A percentile compares a stretch with the other conserved stretches of the same genome.
These are phyloP conservation scores for Cyathus striatus DNA, from an alignment of 768 basidiomycete genomes.

Conservation along the genomic window DNA sequence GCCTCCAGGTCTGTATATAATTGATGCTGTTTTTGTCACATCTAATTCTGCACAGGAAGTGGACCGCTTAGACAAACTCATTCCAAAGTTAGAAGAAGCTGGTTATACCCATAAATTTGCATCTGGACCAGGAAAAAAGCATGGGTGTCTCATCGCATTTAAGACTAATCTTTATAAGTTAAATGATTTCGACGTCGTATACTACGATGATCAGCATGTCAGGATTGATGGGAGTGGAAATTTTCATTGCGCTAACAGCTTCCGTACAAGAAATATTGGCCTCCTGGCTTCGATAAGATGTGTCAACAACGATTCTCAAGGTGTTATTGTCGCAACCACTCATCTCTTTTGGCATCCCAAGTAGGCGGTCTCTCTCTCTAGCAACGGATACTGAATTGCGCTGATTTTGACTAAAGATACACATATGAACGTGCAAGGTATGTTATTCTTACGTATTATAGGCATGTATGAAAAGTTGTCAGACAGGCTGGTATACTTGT, in stretches of 20 bases:
- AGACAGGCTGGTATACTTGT: constrained; percentile 79
- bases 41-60: constrained; percentile 59
- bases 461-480: constrained; percentile 1
- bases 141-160: constrained; percentile 84
- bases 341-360: constrained; percentile 96
- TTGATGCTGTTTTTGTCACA: background rate
- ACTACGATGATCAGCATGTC: constrained; percentile 67
- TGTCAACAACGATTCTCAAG: constrained; percentile 32
- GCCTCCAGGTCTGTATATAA: constrained; percentile 73
- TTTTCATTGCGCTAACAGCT: constrained; percentile 49
- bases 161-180: constrained; percentile 45
- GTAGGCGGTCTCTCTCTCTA: constrained; percentile 29
- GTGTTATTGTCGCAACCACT: constrained; percentile 79
- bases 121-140: constrained; percentile 70
- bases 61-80: constrained; percentile 69
- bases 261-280: constrained; percentile 77
- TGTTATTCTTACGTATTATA: background rate
- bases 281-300: constrained; percentile 63
- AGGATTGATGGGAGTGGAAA: constrained; percentile 28
- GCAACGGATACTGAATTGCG: background rate
- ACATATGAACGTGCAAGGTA: constrained; percentile 82
- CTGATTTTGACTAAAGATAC: constrained; percentile 35
- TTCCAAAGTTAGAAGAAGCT: constrained; percentile 59
- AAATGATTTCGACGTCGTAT: constrained; percentile 41
- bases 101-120: constrained; percentile 65